Base-by-base conservation (phyloP, 768 basidiomycete species). In the Gelatoporia subvermispora region DNA sequence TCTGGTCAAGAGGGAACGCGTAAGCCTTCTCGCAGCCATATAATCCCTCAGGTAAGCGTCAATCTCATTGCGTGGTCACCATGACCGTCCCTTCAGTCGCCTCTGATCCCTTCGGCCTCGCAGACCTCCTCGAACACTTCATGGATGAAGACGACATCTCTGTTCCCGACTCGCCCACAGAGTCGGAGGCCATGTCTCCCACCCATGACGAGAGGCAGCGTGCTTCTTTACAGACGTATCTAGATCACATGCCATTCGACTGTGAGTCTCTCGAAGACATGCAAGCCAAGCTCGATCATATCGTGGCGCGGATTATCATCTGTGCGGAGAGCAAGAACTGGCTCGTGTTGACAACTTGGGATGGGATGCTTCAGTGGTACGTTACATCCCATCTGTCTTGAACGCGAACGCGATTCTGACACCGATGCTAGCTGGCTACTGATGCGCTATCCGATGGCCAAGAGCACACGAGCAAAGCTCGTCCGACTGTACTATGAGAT, bases 241-340 rank as follows among this genome's bases (percentile, higher is more conserved):
- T 86, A 51, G 72, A 77, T 59, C 74, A 83, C 15, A 60, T 88
- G 34, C 89, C 88, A 2, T 91, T 90, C 62, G 65, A 80, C 58
- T 82, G 82, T 65, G 88, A 91, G 62, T 70, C 84, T 20, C 62
- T 77, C 41, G 78, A 84, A 51, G 78, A 81, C 45, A 91, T 92
- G 87, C 78, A 84, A 45, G 62, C 67, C 23, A 77, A 79, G 54
- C 75, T 91, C 8, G 84, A 87, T 57, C 61, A 73, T 42, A 88
- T 92, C 54, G 73, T 89, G 9, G 73, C 77, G 38, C 85, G 77
- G 66, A 78, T 92, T 40, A 68, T 73, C 51, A 69, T 88, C 20
- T 85, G 84, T 53, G 84, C 81, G n/a, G 79, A 81, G 62, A 71
- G 83, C 42, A 82, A 80, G 70, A 84, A 86, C 55, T 92, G 88